Evolutionary conservation across 2,329 filamentous ascomycete species (phyloP).

Genomic region (Passalora sequoiae): DNA sequence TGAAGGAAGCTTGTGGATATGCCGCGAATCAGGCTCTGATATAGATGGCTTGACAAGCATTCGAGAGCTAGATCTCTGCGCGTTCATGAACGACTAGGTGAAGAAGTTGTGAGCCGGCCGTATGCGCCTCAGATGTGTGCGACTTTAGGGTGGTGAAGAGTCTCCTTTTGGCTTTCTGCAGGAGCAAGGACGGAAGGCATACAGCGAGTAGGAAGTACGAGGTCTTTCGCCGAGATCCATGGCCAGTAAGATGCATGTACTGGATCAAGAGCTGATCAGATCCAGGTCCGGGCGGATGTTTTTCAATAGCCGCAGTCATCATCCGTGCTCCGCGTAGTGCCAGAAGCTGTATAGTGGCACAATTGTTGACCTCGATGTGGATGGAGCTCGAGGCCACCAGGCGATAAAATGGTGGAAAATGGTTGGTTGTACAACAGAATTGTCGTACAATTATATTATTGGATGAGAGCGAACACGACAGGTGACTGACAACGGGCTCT

Average conservation of each 20-base stretch:
- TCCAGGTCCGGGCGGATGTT: slow-evolving; percentile 9
- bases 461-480: slow-evolving; percentile 14
- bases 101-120: slow-evolving; percentile 14
- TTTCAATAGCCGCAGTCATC: slow-evolving; percentile 14
- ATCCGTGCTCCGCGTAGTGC: slow-evolving; percentile 14
- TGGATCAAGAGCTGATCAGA: slow-evolving; percentile 7
- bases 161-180: slow-evolving; percentile 18
- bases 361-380: slow-evolving; percentile 5
- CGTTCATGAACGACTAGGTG: slow-evolving; percentile 11
- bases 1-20: not conserved
- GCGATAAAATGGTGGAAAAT: slow-evolving; percentile 21
- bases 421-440: slow-evolving; percentile 30
- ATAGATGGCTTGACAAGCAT: not conserved
- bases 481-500: slow-evolving; percentile 17
- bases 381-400: slow-evolving; percentile 18
- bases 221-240: slow-evolving; percentile 9
- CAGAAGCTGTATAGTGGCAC: slow-evolving; percentile 15
- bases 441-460: slow-evolving; percentile 30
- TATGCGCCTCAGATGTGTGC: slow-evolving; percentile 18
- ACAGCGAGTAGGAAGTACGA: slow-evolving; percentile 11
- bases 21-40: not conserved
- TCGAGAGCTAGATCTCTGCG: slow-evolving; percentile 7
- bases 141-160: slow-evolving; percentile 15
- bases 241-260: slow-evolving; percentile 9
- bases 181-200: slow-evolving; percentile 10